Conservation (phyloP, 2,329 filamentous ascomycete genomes). For the Cladorrhinum sp. region DNA sequence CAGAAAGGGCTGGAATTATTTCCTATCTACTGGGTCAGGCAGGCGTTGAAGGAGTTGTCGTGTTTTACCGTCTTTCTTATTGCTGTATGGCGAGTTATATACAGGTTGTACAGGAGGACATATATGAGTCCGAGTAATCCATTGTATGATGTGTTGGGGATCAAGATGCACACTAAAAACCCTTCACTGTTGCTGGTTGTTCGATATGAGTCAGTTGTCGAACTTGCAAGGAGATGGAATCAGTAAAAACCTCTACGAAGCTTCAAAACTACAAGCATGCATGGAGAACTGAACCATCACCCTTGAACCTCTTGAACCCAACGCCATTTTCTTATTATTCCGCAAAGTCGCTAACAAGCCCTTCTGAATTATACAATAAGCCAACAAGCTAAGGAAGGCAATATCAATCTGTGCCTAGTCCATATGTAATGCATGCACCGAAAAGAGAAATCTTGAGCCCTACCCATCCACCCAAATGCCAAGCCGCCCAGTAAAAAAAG, state of each 20-base stretch:
- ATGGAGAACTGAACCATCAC: not conserved
- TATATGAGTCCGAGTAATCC: not conserved
- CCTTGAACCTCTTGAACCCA: not conserved
- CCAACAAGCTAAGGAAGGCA: slow-evolving; percentile 2
- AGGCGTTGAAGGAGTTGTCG: not conserved
- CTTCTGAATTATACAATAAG: slow-evolving; percentile 10
- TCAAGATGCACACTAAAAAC: not conserved
- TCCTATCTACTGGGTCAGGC: not conserved
- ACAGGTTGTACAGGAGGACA: not conserved
- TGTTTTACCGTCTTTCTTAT: not conserved
- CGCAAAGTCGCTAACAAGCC: not conserved
- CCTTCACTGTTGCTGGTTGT: not conserved
- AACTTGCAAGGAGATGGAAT: too few species aligned
- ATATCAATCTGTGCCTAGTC: slow-evolving; percentile 9
- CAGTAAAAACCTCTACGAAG: too few species aligned
- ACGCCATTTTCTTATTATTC: not conserved
- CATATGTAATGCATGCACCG: slow-evolving; percentile 9
- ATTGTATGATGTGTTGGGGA: not conserved
- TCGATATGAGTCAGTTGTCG: too few species aligned
- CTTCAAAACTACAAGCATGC: not conserved
- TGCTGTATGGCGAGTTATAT: not conserved
- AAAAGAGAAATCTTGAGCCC: slow-evolving; percentile 4
- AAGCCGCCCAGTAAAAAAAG: slow-evolving; percentile 9
- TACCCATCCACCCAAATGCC: slow-evolving; percentile 15
- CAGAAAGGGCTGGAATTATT: not conserved